Conservation (phyloP, 768 basidiomycete genomes). For the Paxillus involutus region DNA sequence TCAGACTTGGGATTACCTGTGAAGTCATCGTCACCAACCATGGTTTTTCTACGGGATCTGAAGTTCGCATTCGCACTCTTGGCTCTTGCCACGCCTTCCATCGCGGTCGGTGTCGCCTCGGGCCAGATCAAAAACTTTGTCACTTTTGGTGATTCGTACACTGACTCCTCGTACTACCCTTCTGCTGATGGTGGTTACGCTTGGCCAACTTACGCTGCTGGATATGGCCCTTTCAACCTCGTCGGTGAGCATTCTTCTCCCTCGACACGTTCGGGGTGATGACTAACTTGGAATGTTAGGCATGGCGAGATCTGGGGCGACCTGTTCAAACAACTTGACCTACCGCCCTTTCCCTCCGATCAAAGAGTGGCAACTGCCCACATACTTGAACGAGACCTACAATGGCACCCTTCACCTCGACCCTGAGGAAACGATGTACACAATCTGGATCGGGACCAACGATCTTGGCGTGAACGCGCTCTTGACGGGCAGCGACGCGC, state of each 20-base stretch:
- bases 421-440: slow-evolving; percentile 54
- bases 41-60: slow-evolving; percentile 1
- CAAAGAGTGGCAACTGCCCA: slow-evolving; percentile 47
- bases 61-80: slow-evolving; percentile 10
- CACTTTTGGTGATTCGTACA: slow-evolving; percentile 69
- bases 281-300: slow-evolving; percentile 2
- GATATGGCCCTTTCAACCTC: slow-evolving; percentile 51
- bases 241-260: slow-evolving; percentile 34
- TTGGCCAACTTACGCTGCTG: slow-evolving; percentile 63
- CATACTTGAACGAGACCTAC: slow-evolving; percentile 43
- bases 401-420: slow-evolving; percentile 39
- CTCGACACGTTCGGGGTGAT: background rate
- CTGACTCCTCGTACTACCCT: slow-evolving; percentile 44
- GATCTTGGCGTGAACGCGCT: slow-evolving; percentile 59
- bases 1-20: background rate
- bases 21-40: background rate
- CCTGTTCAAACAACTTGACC: slow-evolving; percentile 65
- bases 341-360: slow-evolving; percentile 57
- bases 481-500: slow-evolving; percentile 46
- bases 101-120: slow-evolving; percentile 26
- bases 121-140: slow-evolving; percentile 62
- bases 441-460: slow-evolving; percentile 69
- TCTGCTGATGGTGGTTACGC: slow-evolving; percentile 42
- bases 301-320: slow-evolving; percentile 62
- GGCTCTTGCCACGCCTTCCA: slow-evolving; percentile 6